Evolutionary conservation across 176 grass and related monocot genomes (phyloP).

Genomic region (Dactylis glomerata): DNA sequence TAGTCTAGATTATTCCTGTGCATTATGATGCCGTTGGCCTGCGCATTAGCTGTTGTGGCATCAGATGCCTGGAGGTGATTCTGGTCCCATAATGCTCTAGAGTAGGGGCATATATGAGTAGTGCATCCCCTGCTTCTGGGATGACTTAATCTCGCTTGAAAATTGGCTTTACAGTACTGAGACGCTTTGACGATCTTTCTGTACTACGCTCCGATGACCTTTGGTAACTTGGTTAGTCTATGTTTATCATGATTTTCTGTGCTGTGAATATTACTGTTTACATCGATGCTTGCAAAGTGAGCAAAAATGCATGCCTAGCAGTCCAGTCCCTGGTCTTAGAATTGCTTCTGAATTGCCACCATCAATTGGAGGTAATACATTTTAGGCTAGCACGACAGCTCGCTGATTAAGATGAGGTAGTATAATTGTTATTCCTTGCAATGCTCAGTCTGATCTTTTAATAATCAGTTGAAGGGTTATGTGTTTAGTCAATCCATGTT

Average conservation of each 20-base stretch:
- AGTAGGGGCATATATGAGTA: background rate
- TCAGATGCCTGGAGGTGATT: slow-evolving; percentile 34
- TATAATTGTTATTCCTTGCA: background rate
- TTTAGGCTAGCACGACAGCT: background rate
- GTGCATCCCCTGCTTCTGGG: slow-evolving; percentile 3
- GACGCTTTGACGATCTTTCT: slow-evolving; percentile 1
- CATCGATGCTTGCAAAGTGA: background rate
- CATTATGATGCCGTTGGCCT: background rate
- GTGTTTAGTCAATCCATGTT: background rate
- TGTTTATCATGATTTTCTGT: slow-evolving; percentile 2
- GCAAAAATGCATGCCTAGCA: background rate
- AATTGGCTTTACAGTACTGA: slow-evolving; percentile 1
- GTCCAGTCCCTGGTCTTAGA: background rate
- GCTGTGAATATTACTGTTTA: background rate
- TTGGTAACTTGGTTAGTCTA: background rate
- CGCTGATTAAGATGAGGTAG: background rate
- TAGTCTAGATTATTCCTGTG: slow-evolving; percentile 20
- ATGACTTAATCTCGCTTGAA: slow-evolving; percentile 3
- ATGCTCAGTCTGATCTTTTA: background rate
- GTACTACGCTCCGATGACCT: background rate
- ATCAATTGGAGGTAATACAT: background rate
- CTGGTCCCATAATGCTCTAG: slow-evolving; percentile 30
- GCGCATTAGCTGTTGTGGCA: slow-evolving; percentile 11
- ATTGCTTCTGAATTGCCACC: background rate
- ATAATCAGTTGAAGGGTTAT: background rate